These are phyloP conservation scores for Ogataea pini DNA, from an alignment of 805 yeast species.

Conservation along the genomic window DNA sequence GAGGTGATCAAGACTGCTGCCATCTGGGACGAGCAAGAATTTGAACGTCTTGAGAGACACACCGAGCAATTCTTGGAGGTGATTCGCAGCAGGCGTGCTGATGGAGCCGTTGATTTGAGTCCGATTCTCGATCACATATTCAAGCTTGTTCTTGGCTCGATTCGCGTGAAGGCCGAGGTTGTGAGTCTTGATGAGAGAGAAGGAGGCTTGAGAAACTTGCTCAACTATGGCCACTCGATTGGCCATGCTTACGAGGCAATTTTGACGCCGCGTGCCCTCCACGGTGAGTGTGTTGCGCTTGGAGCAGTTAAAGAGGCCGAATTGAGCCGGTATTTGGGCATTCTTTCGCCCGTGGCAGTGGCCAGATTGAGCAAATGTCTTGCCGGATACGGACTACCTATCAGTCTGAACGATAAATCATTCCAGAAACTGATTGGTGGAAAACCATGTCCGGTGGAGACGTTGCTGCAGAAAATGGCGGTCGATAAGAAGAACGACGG, in stretches of 20 bases:
- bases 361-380: conserved; percentile 84
- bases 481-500: conserved; percentile 98
- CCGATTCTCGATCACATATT: conserved; percentile 73
- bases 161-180: conserved; percentile 88
- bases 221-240: conserved; percentile 95
- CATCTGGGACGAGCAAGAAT: conserved; percentile 91
- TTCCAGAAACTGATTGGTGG: conserved; percentile 68
- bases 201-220: conserved; percentile 85
- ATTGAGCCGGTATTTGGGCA: conserved; percentile 86
- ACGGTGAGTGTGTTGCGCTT: conserved; percentile 98
- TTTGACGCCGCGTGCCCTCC: conserved; percentile 91
- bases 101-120: conserved; percentile 59
- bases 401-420: conserved; percentile 68
- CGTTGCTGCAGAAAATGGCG: conserved; percentile 80
- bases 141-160: conserved; percentile 80
- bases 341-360: conserved; percentile 88
- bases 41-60: conserved; percentile 77
- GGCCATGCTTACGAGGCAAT: conserved; percentile 99
- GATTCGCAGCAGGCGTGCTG: conserved; percentile 48
- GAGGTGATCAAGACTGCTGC: conserved; percentile 98
- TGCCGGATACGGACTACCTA: conserved; percentile 83
- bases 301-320: conserved; percentile 96
- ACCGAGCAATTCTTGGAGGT: conserved; percentile 68
- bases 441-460: conserved; percentile 75
- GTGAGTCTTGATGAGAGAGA: conserved; percentile 94